These are phyloP conservation scores for Mucor piriformis DNA, from an alignment of 371 early-diverging fungal genomes.

Conservation along the genomic window DNA sequence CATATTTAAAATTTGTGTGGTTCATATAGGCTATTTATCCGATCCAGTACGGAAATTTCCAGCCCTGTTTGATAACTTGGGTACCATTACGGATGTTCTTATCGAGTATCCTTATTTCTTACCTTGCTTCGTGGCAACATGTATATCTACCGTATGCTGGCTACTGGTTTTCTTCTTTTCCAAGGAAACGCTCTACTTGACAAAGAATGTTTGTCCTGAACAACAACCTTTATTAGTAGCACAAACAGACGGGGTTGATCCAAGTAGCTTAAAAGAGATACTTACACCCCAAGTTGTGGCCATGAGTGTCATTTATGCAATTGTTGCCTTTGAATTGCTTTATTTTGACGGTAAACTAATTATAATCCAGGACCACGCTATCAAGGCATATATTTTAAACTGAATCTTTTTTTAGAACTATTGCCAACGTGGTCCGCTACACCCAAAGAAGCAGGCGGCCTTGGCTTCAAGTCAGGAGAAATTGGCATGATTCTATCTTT, in stretches of 20 bases:
- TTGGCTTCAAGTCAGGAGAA: slow-evolving; percentile 54
- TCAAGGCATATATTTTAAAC: too few relatives aligned
- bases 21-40: slow-evolving; percentile 60
- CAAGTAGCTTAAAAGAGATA: neutral
- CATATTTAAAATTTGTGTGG: slow-evolving; percentile 4
- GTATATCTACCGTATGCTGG: slow-evolving; percentile 64
- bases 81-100: slow-evolving; percentile 57
- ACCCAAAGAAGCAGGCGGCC: slow-evolving; percentile 56
- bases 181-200: slow-evolving; percentile 66
- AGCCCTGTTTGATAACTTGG: slow-evolving; percentile 58
- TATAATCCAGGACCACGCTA: too few relatives aligned
- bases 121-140: slow-evolving; percentile 76
- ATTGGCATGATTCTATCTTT: slow-evolving; percentile 64
- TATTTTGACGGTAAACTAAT: slow-evolving; percentile 51
- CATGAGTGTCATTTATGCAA: slow-evolving; percentile 33
- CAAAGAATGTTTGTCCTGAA: neutral
- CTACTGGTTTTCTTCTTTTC: slow-evolving; percentile 68
- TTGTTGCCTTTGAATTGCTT: slow-evolving; percentile 34
- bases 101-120: slow-evolving; percentile 79
- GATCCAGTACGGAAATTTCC: slow-evolving; percentile 76
- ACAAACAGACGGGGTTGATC: neutral
- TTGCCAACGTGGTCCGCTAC: slow-evolving; percentile 65
- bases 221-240: slow-evolving; percentile 1
- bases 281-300: slow-evolving; percentile 41
- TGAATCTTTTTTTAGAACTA: slow-evolving; percentile 44